Conservation (phyloP, 2,329 filamentous ascomycete genomes). For the Blumeria hordei region DNA sequence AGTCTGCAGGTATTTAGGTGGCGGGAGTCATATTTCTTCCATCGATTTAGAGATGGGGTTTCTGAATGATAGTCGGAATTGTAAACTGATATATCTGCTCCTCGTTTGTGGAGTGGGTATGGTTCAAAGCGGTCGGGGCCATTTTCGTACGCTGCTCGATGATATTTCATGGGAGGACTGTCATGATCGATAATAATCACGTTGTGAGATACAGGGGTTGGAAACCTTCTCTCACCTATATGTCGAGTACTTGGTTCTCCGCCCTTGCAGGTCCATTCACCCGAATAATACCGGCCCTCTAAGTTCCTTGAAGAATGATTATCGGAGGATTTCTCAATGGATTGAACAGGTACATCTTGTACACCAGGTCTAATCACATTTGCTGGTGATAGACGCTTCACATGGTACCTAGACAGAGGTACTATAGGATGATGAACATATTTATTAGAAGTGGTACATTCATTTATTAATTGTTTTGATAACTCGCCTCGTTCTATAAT, state of each 20-base stretch:
- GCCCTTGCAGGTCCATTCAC: not conserved
- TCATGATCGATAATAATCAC: conserved; percentile 14
- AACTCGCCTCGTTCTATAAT: too few relatives aligned
- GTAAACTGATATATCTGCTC: conserved; percentile 5
- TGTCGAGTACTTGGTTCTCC: conserved; percentile 2
- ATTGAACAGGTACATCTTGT: conserved; percentile 15
- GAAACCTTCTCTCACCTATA: conserved; percentile 1
- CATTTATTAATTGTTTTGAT: too few relatives aligned
- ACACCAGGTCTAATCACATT: conserved; percentile 11
- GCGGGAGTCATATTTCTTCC: conserved; percentile 6
- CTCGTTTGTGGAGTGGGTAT: conserved; percentile 8
- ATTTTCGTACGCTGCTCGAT: conserved; percentile 11
- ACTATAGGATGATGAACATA: too few relatives aligned
- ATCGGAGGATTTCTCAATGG: conserved; percentile 13
- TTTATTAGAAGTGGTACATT: too few relatives aligned
- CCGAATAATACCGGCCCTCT: conserved; percentile 4
- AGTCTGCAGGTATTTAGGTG: conserved; percentile 2
- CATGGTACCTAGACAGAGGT: not conserved
- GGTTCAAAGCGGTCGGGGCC: conserved; percentile 10
- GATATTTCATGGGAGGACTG: conserved; percentile 12
- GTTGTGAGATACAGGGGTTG: conserved; percentile 9
- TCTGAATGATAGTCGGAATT: conserved; percentile 10
- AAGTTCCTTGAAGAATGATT: conserved; percentile 7
- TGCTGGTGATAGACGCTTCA: conserved; percentile 10
- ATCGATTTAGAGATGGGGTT: conserved; percentile 7